Conservation (phyloP, 2,329 filamentous ascomycete genomes). For the Exophiala dermatitidis region DNA sequence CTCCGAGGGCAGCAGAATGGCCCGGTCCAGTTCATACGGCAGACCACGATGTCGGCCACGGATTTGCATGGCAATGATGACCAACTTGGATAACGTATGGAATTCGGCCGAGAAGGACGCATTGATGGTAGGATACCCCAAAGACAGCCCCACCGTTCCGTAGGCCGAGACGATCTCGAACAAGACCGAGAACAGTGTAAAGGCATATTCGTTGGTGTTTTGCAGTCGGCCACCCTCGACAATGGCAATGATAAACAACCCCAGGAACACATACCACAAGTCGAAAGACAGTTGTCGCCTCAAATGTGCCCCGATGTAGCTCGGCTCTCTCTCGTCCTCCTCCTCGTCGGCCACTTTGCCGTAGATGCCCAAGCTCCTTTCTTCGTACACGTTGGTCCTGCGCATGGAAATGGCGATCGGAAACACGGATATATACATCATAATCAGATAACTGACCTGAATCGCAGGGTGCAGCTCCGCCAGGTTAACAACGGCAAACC, state of each 20-base stretch:
- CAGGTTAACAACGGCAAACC: conserved; percentile 76
- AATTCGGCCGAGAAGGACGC: conserved; percentile 80
- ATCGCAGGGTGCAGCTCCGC: conserved; percentile 77
- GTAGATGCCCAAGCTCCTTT: conserved; percentile 55
- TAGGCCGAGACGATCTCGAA: conserved; percentile 89
- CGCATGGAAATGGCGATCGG: conserved; percentile 57
- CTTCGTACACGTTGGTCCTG: conserved; percentile 56
- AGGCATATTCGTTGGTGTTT: conserved; percentile 49
- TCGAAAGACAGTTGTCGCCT: conserved; percentile 93
- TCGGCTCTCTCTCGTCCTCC: conserved; percentile 55
- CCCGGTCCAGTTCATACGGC: conserved; percentile 61
- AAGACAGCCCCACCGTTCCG: conserved; percentile 83
- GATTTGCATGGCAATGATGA: conserved; percentile 61
- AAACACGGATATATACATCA: conserved; percentile 61
- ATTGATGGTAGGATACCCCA: conserved; percentile 71
- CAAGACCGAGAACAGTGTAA: conserved; percentile 62
- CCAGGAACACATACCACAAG: conserved; percentile 92
- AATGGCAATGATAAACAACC: conserved; percentile 86
- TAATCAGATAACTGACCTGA: conserved; percentile 58
- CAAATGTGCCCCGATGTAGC: conserved; percentile 85
- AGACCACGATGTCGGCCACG: conserved; percentile 59
- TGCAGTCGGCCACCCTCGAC: conserved; percentile 69
- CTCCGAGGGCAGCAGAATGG: conserved; percentile 57
- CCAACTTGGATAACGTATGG: conserved; percentile 58
- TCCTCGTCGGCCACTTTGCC: conserved; percentile 63